Conservation (phyloP, 306 rosid species). For the Citrullus amarus region DNA sequence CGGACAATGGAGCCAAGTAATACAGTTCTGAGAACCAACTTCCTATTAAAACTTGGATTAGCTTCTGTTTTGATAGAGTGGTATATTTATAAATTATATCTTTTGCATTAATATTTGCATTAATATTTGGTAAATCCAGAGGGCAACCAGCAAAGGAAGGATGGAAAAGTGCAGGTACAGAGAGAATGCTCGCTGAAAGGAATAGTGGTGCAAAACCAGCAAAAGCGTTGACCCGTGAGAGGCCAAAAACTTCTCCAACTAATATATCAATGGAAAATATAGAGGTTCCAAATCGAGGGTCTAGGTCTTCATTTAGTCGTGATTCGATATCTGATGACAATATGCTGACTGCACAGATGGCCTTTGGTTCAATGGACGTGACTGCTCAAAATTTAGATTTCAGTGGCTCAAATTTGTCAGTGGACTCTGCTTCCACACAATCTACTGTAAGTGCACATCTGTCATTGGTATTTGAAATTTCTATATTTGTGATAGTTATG, state of each 20-base stretch:
- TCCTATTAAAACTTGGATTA: neutral
- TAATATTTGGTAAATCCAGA: constrained; percentile 21
- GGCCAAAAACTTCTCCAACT: constrained; percentile 31
- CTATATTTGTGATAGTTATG: neutral
- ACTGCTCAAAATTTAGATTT: constrained; percentile 21
- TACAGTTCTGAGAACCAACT: neutral
- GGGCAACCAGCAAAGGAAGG: constrained; percentile 18
- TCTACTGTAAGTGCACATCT: constrained; percentile 38
- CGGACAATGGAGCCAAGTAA: constrained; percentile 40
- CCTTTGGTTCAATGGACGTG: constrained; percentile 32
- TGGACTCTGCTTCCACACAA: constrained; percentile 14
- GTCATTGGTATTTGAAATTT: neutral
- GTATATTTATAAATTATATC: neutral
- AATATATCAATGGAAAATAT: constrained; percentile 27
- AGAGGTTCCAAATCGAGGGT: constrained; percentile 16
- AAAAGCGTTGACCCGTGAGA: constrained; percentile 25
- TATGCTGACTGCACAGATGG: constrained; percentile 4
- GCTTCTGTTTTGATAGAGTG: neutral
- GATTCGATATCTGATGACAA: constrained; percentile 33
- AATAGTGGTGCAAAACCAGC: neutral
- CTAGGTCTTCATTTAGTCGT: constrained; percentile 23
- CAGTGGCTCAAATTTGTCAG: constrained; percentile 12
- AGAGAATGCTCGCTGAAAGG: constrained; percentile 10
- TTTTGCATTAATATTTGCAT: constrained; percentile 4
- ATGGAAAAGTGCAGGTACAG: constrained; percentile 22